Evolutionary conservation across 2,329 filamentous ascomycete species (phyloP), one percentile per base, ranked within the genome.

Genomic region (Phaeosphaeriaceae sp.): DNA sequence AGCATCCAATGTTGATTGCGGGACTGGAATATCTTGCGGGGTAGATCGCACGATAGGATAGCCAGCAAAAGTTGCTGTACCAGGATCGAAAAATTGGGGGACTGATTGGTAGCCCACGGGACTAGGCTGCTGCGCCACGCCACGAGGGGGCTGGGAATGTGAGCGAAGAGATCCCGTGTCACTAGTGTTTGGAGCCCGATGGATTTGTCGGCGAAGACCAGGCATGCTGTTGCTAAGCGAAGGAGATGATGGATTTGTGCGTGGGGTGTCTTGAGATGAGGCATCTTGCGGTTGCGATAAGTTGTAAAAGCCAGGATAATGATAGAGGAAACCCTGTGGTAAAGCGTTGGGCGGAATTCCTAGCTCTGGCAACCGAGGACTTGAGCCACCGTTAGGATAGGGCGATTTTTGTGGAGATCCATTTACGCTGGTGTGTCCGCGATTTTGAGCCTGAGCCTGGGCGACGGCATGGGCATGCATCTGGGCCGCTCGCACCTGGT

Each of bases 141-240:
- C 74, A 29, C 78, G 75, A 16, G 77, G 75, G 45, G 78, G 78
- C 51, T 81, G 78, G 6, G 78, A 80, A 46, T 81, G 78, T 28
- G 78, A 81, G 37, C 78, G 73, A 36, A 74, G 66, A 7, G 77
- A 75, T 39, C 65, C 71, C 15, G 68, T 67, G 20, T 75, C 74
- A 50, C 77, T 77, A n/a, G 75, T 69, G 39, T 77, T 70, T 4
- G 75, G 76, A 9, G 70, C 66, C 12, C 77, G 72, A 51, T 79
- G 77, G 2, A 70, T 67, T 15, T 71, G 70, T 52, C 77, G 62
- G 23, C 76, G 71, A 30, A 77, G 58, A n/a, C 72, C 67, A 13
- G 78, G 77, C 26, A 76, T 64, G 42, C 76, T 74, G 42, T 70
- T 68, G 38, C 72, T 71, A 15, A 79, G 58, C 4, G 77, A 79